These are phyloP conservation scores for Komagataella populi DNA, from an alignment of 805 yeast species.

Conservation along the genomic window DNA sequence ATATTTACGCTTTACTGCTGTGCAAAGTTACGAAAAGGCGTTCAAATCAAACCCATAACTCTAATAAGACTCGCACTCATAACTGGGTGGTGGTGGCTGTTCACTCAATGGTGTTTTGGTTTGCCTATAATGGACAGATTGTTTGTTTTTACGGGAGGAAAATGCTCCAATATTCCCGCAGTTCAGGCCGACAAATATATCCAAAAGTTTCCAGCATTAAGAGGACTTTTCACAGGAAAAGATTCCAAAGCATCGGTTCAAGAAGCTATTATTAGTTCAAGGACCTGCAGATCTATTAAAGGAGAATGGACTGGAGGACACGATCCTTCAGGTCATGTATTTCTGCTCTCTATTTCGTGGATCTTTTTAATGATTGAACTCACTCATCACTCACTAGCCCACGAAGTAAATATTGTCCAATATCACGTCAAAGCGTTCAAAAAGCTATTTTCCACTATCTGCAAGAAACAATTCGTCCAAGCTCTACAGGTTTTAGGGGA, in stretches of 20 bases:
- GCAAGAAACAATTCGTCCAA: conserved; percentile 1
- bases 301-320: conserved; percentile 80
- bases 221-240: background rate
- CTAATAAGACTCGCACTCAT: conserved; percentile 32
- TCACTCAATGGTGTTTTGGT: conserved; percentile 82
- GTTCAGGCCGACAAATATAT: background rate
- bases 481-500: conserved; percentile 5
- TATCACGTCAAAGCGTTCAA: conserved; percentile 1
- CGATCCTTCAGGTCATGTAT: conserved; percentile 93
- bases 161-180: conserved; percentile 25
- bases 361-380: conserved; percentile 56
- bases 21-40: background rate
- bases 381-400: conserved; percentile 8
- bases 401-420: conserved; percentile 1
- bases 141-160: conserved; percentile 74
- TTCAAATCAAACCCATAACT: conserved; percentile 6
- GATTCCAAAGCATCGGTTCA: background rate
- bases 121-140: conserved; percentile 81
- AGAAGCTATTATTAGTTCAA: conserved; percentile 15
- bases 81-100: conserved; percentile 73
- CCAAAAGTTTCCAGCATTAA: background rate
- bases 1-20: conserved; percentile 15
- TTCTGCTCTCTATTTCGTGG: conserved; percentile 55
- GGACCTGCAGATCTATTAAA: conserved; percentile 39
- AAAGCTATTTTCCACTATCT: background rate